A percentile compares a stretch with the other conserved stretches of the same genome.
phyloP scores from a whole-genome alignment of 257 asterid genomes.

The Solanum ossicruentum region DNA sequence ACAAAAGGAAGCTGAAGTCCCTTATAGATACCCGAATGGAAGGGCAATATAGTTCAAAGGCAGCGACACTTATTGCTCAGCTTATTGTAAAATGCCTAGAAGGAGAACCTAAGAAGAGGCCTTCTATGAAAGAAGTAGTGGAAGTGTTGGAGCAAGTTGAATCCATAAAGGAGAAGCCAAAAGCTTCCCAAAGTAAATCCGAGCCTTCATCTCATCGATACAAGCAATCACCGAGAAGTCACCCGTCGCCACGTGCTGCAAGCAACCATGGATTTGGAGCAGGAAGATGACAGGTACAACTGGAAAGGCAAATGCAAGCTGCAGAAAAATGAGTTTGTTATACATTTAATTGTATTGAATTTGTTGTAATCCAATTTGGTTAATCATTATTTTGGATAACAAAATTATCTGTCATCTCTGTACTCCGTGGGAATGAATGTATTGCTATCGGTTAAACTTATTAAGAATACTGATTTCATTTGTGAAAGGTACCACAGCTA shows the following conservation, averaged over 20 bases:
- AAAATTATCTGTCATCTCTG: background rate
- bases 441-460: background rate
- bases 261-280: conserved; percentile 1
- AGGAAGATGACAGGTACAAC: conserved; percentile 1
- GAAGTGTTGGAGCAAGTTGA: conserved; percentile 29
- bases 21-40: conserved; percentile 31
- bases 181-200: background rate
- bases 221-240: background rate
- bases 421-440: background rate
- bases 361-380: background rate
- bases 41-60: conserved; percentile 25
- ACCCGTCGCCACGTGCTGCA: conserved; percentile 3
- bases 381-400: background rate
- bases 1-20: conserved; percentile 17
- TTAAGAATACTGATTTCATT: background rate
- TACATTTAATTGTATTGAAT: background rate
- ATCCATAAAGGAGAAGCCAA: conserved; percentile 8
- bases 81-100: conserved; percentile 29
- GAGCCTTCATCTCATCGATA: conserved; percentile 1
- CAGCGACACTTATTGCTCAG: conserved; percentile 17
- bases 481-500: background rate
- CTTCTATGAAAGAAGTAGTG: conserved; percentile 32
- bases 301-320: background rate
- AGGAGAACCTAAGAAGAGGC: conserved; percentile 25
- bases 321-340: background rate